Conservation (phyloP, 495 filamentous ascomycete species). For the Xylaria scruposa region DNA sequence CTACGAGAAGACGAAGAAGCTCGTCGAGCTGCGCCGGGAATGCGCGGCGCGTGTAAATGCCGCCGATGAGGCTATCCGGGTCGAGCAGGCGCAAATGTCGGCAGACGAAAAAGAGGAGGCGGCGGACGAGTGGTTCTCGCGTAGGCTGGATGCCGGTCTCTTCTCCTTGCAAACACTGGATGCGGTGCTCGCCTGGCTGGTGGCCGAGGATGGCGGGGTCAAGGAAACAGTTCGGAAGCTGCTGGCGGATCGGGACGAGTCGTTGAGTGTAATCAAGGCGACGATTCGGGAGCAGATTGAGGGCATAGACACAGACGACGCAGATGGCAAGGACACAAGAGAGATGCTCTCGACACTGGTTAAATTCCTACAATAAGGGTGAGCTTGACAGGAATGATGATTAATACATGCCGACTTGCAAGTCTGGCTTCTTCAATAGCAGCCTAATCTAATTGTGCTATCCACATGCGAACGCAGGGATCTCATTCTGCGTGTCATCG, state of each 20-base stretch:
- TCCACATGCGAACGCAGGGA: not conserved
- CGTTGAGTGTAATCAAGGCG: slow-evolving; percentile 62
- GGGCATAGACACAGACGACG: slow-evolving; percentile 63
- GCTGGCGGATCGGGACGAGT: slow-evolving; percentile 72
- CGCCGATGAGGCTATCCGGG: slow-evolving; percentile 71
- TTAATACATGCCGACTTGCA: slow-evolving; percentile 34
- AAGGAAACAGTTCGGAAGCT: slow-evolving; percentile 66
- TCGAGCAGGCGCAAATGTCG: slow-evolving; percentile 56
- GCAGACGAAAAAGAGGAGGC: slow-evolving; percentile 68
- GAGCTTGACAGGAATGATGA: slow-evolving; percentile 32
- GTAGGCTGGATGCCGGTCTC: slow-evolving; percentile 84
- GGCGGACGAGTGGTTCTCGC: slow-evolving; percentile 74
- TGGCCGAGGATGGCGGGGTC: slow-evolving; percentile 88
- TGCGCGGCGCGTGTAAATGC: slow-evolving; percentile 68
- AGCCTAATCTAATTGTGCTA: slow-evolving; percentile 21
- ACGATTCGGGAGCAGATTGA: slow-evolving; percentile 76
- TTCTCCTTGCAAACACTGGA: slow-evolving; percentile 88
- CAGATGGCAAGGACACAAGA: slow-evolving; percentile 62
- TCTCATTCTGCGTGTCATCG: not conserved
- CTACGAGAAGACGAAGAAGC: slow-evolving; percentile 79
- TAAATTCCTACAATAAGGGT: slow-evolving; percentile 58
- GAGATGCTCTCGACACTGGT: slow-evolving; percentile 76
- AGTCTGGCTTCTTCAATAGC: slow-evolving; percentile 19
- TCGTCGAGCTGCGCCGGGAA: slow-evolving; percentile 73
- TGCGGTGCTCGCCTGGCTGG: slow-evolving; percentile 87